Evolutionary conservation across 768 basidiomycete species (phyloP).

Genomic region (Pholiota molesta): DNA sequence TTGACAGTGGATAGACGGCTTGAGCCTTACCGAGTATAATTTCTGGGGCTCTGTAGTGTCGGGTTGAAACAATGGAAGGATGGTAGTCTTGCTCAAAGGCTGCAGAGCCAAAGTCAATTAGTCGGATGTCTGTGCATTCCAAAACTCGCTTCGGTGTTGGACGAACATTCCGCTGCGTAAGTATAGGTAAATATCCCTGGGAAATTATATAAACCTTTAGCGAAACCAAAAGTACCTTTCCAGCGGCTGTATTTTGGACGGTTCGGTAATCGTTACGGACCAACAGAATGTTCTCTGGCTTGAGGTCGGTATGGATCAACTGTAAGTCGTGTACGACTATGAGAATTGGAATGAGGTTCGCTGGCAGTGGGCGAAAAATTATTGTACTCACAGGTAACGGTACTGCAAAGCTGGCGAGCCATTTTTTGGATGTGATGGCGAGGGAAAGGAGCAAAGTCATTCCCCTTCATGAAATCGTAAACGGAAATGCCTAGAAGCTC

Average conservation of each 20-base stretch:
- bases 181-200: constrained; percentile 14
- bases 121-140: constrained; percentile 85
- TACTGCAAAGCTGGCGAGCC: constrained; percentile 86
- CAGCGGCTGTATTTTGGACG: constrained; percentile 58
- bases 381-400: constrained; percentile 81
- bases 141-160: constrained; percentile 78
- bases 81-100: constrained; percentile 99
- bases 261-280: constrained; percentile 82
- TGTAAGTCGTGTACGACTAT: constrained; percentile 89
- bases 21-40: constrained; percentile 86
- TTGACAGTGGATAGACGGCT: background rate
- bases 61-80: constrained; percentile 95
- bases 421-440: constrained; percentile 96
- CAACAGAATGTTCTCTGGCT: constrained; percentile 97
- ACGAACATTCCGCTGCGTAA: constrained; percentile 59
- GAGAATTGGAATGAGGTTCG: constrained; percentile 20
- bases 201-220: background rate
- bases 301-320: constrained; percentile 96
- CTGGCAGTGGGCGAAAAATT: constrained; percentile 1
- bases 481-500: constrained; percentile 96
- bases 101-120: constrained; percentile 98
- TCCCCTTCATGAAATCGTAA: constrained; percentile 98
- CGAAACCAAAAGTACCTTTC: constrained; percentile 53
- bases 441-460: constrained; percentile 95
- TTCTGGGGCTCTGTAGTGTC: constrained; percentile 98